Evolutionary conservation across 2,329 filamentous ascomycete genomes (phyloP), one percentile per base, ranked within the genome.

Genomic region (Coniochaeta hoffmannii): DNA sequence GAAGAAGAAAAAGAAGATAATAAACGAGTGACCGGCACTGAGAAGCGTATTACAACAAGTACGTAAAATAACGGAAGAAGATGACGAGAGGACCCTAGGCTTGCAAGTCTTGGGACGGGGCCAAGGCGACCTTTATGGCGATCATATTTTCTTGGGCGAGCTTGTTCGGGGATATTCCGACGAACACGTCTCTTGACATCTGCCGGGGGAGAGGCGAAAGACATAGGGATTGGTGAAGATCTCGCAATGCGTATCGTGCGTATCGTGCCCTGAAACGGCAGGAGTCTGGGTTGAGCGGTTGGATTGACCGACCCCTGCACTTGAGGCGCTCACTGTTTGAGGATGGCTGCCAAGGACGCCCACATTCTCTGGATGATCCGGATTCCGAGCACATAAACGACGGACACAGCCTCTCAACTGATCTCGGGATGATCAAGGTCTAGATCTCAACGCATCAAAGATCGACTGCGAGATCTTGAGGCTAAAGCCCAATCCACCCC

Each of bases 11-110:
- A 30, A 28, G 52, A 55, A n/a, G 41, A 22, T 14, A 46, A 46
- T 35, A 54, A 62, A 62, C 50, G 61, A 64, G 59, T 63, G 61
- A 58, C 61, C 62, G 55, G 62, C 61, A 61, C 61, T 60, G 34
- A 58, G 8, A 14, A 56, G 24, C 24, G 28, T 26, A 50, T 50
- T 50, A 50, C 49, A 50, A 32, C 24, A 32, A 51, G 35, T 36
- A 55, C 22, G 30, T 10, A 53, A 15, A 35, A 54, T 2, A 46
- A 51, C 4, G 28, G 34, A 34, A 30, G 12, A 14, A 28, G 35
- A 51, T 32, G 31, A 35, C 53, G 30, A 34, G 32, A 34, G 49
- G 32, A 50, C 19, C 49, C 19, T 52, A 52, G 28, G 24, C 7
- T 30, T 15, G 31, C 8, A 54, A 50, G 30, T 15, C 41, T 46